A percentile compares a stretch with the other conserved stretches of the same genome.
Conservation (phyloP, 73 alveolate genomes). For the Uronychia binucleata region DNA sequence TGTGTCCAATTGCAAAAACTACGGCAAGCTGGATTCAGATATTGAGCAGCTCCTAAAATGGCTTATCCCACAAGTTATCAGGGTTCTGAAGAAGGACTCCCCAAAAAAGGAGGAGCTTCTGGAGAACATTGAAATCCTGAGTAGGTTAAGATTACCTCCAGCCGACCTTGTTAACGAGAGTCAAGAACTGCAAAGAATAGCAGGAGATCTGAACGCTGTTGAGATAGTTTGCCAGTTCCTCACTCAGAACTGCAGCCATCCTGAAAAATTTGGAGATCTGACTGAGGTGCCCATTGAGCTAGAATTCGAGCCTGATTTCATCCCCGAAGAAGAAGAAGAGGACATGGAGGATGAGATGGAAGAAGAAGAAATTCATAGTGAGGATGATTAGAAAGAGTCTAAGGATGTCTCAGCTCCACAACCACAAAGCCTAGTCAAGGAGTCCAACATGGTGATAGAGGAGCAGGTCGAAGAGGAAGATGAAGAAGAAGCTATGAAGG, state of each 20-base stretch:
- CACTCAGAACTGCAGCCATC: neutral
- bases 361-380: neutral
- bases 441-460: neutral
- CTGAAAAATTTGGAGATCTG: neutral
- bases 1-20: neutral
- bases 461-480: neutral
- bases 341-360: neutral
- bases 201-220: neutral
- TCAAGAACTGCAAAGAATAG: neutral
- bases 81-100: neutral
- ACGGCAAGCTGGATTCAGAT: neutral
- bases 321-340: neutral
- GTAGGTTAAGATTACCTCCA: neutral
- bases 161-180: neutral
- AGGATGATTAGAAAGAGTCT: neutral
- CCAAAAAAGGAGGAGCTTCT: neutral
- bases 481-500: neutral
- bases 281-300: neutral
- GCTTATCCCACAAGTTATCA: neutral
- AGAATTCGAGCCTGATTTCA: neutral
- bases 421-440: neutral
- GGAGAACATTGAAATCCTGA: neutral
- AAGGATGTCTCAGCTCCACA: neutral
- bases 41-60: neutral
- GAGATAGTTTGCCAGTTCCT: neutral